Base-by-base conservation (phyloP, 1,284 basidiomycete species). In the Blastosporella zonata region DNA sequence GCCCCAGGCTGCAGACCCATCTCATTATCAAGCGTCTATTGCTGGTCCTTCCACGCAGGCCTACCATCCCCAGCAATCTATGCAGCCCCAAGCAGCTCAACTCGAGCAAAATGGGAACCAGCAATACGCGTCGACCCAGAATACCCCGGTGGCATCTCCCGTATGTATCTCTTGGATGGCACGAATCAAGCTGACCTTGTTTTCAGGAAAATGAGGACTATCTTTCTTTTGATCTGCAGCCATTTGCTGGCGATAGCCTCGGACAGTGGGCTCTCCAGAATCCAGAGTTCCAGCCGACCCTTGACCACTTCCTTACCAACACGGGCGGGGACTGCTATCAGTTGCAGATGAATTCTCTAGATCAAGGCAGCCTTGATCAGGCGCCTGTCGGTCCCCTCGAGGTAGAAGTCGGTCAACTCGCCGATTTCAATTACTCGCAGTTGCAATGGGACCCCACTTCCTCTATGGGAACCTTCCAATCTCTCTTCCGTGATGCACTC, bases 231-330 rank as follows among this genome's bases (percentile, higher is more conserved):
- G 21, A 43, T 43, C 27, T 56, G 6, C 46, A 43, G 13, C 52
- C 48, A 29, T 51, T 46, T 18, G 46, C 47, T 43, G 44, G 28
- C 1, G 49, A 56, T 13, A 47, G 17, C 8, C 42, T 56, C 1
- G 41, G 2, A 4, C 23, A 43, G 4, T 54, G 52, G 52, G 47
- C 31, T 5, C 20, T 46, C 9, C 15, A 48, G 18, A 47, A 55
- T 29, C 46, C 52, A 7, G 55, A 54, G 18, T 53, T 52, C 31
- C 46, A 54, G 15, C 34, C 49, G 1, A 43, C 49, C 18, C 44
- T 54, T 9, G 47, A 52, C 23, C 43, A 54, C 21, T 49, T 51
- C 47, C 31, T 54, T 21, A 54, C 43, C 25, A 51, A 43, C 49
- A 41, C 46, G 2, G 33, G 31, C 20, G 47, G 31, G 6, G 49